These are phyloP conservation scores for Rhodamnia rubescens DNA, from an alignment of 345 rosid species.

Conservation along the genomic window DNA sequence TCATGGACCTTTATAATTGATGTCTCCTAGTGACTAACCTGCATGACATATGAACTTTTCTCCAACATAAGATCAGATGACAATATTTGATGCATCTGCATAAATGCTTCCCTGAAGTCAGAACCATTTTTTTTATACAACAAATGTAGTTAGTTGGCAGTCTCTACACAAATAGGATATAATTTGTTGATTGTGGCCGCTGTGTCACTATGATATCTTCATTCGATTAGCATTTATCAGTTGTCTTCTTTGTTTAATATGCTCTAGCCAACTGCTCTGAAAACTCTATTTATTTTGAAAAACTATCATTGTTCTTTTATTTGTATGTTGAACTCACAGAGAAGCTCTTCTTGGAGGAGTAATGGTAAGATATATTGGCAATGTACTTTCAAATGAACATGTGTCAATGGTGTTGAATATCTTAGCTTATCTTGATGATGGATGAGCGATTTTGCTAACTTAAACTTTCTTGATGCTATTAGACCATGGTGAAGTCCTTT, in stretches of 20 bases:
- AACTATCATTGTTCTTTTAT: neutral
- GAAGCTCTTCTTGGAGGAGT: neutral
- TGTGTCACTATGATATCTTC: neutral
- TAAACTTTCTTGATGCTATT: neutral
- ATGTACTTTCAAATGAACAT: neutral
- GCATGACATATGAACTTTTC: neutral
- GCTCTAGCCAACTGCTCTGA: neutral
- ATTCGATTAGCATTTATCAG: neutral
- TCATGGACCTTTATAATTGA: neutral
- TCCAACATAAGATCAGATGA: neutral
- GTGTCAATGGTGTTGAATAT: neutral
- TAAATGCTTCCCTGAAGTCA: neutral
- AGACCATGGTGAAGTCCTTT: conserved; percentile 38
- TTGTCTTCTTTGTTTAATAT: neutral
- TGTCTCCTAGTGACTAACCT: neutral
- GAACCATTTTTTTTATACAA: neutral
- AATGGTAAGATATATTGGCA: neutral
- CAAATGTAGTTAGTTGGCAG: neutral
- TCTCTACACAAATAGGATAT: neutral
- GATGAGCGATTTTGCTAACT: neutral
- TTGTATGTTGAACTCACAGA: neutral
- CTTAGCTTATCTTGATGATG: neutral
- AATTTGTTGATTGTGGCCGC: neutral
- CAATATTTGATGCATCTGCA: neutral
- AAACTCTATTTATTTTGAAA: neutral